A percentile compares a stretch with the other conserved stretches of the same genome.
Evolutionary conservation across 805 yeast genomes (phyloP).

Genomic region (Metschnikowia aberdeeniae): DNA sequence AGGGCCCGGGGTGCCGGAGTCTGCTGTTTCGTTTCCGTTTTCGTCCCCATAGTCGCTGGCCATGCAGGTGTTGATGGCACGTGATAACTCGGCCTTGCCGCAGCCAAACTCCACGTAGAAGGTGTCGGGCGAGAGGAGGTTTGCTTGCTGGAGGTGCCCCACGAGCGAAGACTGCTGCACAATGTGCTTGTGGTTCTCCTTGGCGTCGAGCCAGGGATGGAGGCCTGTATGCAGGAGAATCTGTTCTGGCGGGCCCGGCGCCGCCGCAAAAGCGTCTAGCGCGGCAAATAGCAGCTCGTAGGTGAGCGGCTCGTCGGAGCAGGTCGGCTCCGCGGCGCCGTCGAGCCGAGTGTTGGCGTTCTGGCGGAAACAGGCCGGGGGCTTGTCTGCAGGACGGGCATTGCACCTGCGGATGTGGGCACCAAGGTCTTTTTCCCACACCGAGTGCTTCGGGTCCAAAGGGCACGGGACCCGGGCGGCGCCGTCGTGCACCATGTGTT

Average conservation of each 20-base stretch:
- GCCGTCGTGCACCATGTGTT: slow-evolving; percentile 42
- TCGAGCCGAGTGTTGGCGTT: slow-evolving; percentile 42
- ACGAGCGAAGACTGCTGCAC: slow-evolving; percentile 78
- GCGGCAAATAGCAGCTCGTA: background rate
- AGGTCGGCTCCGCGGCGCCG: background rate
- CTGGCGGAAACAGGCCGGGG: slow-evolving; percentile 48
- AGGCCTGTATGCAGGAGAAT: slow-evolving; percentile 28
- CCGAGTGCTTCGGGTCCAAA: slow-evolving; percentile 67
- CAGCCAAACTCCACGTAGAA: slow-evolving; percentile 80
- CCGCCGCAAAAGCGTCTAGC: slow-evolving; percentile 5
- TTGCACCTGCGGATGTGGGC: slow-evolving; percentile 63
- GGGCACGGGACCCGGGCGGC: slow-evolving; percentile 65
- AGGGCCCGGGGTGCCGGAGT: background rate
- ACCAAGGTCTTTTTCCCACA: slow-evolving; percentile 56
- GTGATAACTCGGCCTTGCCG: slow-evolving; percentile 80
- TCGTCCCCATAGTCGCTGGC: slow-evolving; percentile 17
- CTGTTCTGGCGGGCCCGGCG: slow-evolving; percentile 16
- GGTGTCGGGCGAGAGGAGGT: slow-evolving; percentile 32
- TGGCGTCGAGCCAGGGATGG: slow-evolving; percentile 40
- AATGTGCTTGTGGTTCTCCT: slow-evolving; percentile 68
- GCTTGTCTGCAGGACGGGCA: slow-evolving; percentile 31
- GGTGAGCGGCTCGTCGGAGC: background rate
- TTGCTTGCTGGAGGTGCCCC: slow-evolving; percentile 51
- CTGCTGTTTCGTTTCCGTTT: background rate
- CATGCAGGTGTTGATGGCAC: slow-evolving; percentile 49